phyloP scores from a whole-genome alignment of 2,329 filamentous ascomycete species.

The Penicillium sp. region DNA sequence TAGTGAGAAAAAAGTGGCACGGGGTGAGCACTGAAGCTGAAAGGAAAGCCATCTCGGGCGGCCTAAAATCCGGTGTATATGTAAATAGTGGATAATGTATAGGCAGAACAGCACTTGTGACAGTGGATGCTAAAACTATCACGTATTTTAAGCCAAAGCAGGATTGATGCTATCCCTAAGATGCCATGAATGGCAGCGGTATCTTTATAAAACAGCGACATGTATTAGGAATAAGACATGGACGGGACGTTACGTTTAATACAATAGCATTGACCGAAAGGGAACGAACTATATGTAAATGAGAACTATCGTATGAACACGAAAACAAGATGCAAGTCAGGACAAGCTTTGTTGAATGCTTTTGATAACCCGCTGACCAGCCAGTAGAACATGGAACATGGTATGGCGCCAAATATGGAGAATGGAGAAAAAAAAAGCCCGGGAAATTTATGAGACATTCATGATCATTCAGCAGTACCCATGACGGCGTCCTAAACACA shows the following conservation, averaged over 20 bases:
- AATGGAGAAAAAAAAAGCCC: background rate
- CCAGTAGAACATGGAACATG: conserved; percentile 1
- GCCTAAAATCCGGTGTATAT: no score
- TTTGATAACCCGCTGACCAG: background rate
- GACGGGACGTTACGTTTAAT: background rate
- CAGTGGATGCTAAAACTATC: no score
- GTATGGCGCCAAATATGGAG: conserved; percentile 3
- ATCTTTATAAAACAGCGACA: background rate
- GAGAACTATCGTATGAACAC: background rate
- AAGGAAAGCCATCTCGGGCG: no score
- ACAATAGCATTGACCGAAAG: conserved; percentile 1
- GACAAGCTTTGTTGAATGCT: background rate
- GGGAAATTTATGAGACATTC: conserved; percentile 10
- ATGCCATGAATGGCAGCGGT: background rate
- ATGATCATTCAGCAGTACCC: conserved; percentile 13
- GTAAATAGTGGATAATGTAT: no score
- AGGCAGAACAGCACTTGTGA: no score
- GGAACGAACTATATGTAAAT: background rate
- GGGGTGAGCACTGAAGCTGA: no score
- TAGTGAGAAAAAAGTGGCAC: no score
- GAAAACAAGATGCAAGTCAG: background rate
- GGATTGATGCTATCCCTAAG: background rate
- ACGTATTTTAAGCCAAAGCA: no score
- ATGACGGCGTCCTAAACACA: conserved; percentile 28
- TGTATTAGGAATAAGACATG: background rate